These are phyloP conservation scores for Boletales sp. DNA, from an alignment of 768 basidiomycete species.

Conservation along the genomic window DNA sequence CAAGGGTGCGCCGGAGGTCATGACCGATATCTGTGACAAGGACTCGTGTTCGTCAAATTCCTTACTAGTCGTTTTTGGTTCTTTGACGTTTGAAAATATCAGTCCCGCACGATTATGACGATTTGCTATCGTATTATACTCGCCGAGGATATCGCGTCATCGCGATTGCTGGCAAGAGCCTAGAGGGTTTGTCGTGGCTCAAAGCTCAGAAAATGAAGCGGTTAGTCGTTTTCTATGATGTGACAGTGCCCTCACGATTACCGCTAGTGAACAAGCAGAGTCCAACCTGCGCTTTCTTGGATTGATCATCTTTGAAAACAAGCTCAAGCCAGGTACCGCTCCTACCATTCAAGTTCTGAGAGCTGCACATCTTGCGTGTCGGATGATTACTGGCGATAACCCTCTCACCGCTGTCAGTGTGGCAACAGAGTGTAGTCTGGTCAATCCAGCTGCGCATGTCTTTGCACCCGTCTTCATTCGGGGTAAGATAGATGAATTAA, in stretches of 20 bases:
- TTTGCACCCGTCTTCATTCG: slow-evolving; percentile 77
- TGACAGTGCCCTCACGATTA: slow-evolving; percentile 3
- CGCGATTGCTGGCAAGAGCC: slow-evolving; percentile 93
- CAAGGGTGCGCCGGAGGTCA: slow-evolving; percentile 99
- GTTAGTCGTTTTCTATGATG: slow-evolving; percentile 37
- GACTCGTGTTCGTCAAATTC: slow-evolving; percentile 74
- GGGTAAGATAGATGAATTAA: slow-evolving; percentile 40
- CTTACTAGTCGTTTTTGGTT: not conserved
- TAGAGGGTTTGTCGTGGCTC: slow-evolving; percentile 93
- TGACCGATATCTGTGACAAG: slow-evolving; percentile 90
- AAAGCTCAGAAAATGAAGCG: slow-evolving; percentile 96
- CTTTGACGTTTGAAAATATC: slow-evolving; percentile 12
- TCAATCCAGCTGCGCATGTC: slow-evolving; percentile 85
- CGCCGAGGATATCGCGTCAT: slow-evolving; percentile 96
- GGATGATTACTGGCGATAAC: slow-evolving; percentile 99
- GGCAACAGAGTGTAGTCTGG: slow-evolving; percentile 87
- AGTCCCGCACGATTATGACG: slow-evolving; percentile 98
- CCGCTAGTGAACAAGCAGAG: slow-evolving; percentile 86
- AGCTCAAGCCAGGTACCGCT: slow-evolving; percentile 88
- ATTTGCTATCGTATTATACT: slow-evolving; percentile 94
- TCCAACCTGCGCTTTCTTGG: slow-evolving; percentile 88
- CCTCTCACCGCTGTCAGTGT: slow-evolving; percentile 96
- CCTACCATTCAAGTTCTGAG: slow-evolving; percentile 88
- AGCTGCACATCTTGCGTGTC: slow-evolving; percentile 84
- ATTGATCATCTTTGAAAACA: slow-evolving; percentile 96